Evolutionary conservation across 2,329 filamentous ascomycete genomes (phyloP), one percentile per base, ranked within the genome.

Genomic region (Fusarium transvaalense): DNA sequence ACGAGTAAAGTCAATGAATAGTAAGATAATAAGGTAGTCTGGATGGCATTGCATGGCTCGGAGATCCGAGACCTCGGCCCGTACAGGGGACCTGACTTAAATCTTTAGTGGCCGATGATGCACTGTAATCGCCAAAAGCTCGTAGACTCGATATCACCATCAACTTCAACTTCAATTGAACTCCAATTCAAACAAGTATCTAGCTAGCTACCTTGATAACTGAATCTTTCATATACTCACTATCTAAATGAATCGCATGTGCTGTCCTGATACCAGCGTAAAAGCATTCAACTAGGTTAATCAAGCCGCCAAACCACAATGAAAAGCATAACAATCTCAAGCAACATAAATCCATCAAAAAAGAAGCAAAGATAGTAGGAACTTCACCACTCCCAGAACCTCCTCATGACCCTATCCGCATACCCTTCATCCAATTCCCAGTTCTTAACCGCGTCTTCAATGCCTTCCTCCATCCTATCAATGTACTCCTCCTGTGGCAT

Each of bases 391-490:
- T 15, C 34, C 76, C 76, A 77, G 52, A 79, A 90, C 64, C 71
- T 78, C 75, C 88, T 81, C 80, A 91, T 80, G 8, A 88, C 83
- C 31, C 74, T 64, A 4, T 84, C 76, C 8, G 89, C 86, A 77
- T 91, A 92, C 38, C 60, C 71, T 71, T 76, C 64, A 32, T 88
- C 86, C 73, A 92, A 76, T 0, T 86, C 87, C 77, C 81, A 82
- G 66, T 82, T 78, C 63, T 72, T 73, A 17, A 86, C 64, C 27
- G 87, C 89, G 78, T 92, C 89, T 32, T 78, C 68, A 29, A 92
- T 87, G 2, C 87, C 89, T 66, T 76, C 77, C 74, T 91, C 90
- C 86, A 92, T 91, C 29, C 89, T 77, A 42, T 77, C 81, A 10
- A 91, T 77, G 72, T 91, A 92, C 79, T 91, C 89, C 4, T 80